A percentile compares a stretch with the other conserved stretches of the same genome.
phyloP scores from a whole-genome alignment of 805 yeast species.

The Lachancea cidri region DNA sequence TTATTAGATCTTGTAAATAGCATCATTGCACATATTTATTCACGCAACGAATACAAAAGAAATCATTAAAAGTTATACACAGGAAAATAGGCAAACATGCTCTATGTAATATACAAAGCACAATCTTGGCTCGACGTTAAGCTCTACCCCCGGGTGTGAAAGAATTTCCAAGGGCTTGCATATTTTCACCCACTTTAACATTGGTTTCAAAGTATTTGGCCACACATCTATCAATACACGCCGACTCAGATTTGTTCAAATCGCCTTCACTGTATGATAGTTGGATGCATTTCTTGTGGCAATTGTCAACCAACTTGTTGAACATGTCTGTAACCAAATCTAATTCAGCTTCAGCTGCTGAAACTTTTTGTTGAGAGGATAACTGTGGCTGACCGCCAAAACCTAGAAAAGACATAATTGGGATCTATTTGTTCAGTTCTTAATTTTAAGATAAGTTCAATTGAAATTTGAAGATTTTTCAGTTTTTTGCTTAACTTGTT shows the following conservation, averaged over 20 bases:
- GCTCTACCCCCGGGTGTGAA: conserved; percentile 32
- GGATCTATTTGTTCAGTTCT: not conserved
- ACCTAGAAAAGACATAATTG: conserved; percentile 38
- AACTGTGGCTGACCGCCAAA: conserved; percentile 67
- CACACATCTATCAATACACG: conserved; percentile 94
- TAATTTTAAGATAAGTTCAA: too few relatives aligned
- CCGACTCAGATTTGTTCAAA: conserved; percentile 70
- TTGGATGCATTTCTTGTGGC: conserved; percentile 81
- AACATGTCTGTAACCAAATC: conserved; percentile 98
- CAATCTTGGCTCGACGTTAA: not conserved
- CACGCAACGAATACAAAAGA: not conserved
- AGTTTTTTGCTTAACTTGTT: not conserved
- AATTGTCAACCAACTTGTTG: conserved; percentile 83
- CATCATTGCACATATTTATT: not conserved
- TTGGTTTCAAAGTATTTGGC: conserved; percentile 91
- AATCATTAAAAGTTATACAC: not conserved
- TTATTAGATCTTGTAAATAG: conserved; percentile 1
- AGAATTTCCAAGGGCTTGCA: conserved; percentile 47
- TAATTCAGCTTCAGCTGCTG: conserved; percentile 93
- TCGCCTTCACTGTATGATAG: conserved; percentile 65
- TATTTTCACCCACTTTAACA: conserved; percentile 85
- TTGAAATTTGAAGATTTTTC: not conserved
- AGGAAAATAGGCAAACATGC: not conserved
- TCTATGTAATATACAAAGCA: not conserved
- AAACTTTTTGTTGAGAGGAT: conserved; percentile 68